Conservation (phyloP, 129 eudicot species). For the Scalesia atractyloides region DNA sequence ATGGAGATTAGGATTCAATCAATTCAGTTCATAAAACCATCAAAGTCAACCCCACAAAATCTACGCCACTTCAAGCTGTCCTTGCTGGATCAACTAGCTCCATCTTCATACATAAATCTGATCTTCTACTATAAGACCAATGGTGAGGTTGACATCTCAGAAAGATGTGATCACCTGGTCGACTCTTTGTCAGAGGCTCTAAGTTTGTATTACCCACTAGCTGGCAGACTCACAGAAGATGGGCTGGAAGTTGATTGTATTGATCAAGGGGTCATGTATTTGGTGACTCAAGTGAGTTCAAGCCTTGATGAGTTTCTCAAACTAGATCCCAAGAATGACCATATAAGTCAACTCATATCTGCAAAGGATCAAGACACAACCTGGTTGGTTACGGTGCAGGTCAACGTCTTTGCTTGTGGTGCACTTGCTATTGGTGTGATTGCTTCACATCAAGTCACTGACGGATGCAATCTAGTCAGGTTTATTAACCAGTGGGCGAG, state of each 20-base stretch:
- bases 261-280: slow-evolving; percentile 40
- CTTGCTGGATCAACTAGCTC: slow-evolving; percentile 42
- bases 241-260: slow-evolving; percentile 40
- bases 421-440: slow-evolving; percentile 47
- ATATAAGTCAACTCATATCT: slow-evolving; percentile 14
- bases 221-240: slow-evolving; percentile 40
- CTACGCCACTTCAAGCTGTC: slow-evolving; percentile 36
- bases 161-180: slow-evolving; percentile 29
- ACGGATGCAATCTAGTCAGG: slow-evolving; percentile 28
- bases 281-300: slow-evolving; percentile 33
- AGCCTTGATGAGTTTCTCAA: slow-evolving; percentile 29
- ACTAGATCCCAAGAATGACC: slow-evolving; percentile 30
- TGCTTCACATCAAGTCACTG: slow-evolving; percentile 48
- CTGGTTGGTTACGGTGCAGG: slow-evolving; percentile 38
- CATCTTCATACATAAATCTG: slow-evolving; percentile 21
- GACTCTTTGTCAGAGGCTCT: slow-evolving; percentile 48
- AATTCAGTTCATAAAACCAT: slow-evolving; percentile 41
- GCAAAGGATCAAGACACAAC: slow-evolving; percentile 20
- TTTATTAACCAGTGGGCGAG: slow-evolving; percentile 43
- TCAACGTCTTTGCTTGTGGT: slow-evolving; percentile 47
- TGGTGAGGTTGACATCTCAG: slow-evolving; percentile 8
- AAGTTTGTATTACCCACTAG: slow-evolving; percentile 47
- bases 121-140: slow-evolving; percentile 41
- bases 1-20: slow-evolving; percentile 47
- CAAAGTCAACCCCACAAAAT: slow-evolving; percentile 30